Percentiles rank a stretch among this genome's conserved stretches.
Conservation (phyloP, 2,329 filamentous ascomycete genomes). For the Beauveria bassiana region DNA sequence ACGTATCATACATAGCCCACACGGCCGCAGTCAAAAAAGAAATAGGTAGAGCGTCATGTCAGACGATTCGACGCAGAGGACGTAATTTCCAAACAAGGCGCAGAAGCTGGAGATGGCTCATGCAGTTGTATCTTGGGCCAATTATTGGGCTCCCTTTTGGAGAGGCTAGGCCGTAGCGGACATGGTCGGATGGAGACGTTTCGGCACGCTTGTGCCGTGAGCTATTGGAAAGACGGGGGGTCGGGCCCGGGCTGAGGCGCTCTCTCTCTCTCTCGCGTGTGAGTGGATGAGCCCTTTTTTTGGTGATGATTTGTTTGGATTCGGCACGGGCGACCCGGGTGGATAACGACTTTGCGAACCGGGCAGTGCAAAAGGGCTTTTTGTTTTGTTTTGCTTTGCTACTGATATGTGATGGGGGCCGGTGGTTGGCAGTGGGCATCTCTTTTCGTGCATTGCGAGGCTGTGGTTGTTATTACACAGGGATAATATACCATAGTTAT, state of each 20-base stretch:
- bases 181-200: slow-evolving; percentile 5
- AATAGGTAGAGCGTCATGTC: too few relatives aligned
- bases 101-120: neutral
- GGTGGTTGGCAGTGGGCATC: neutral
- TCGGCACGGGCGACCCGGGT: slow-evolving; percentile 1
- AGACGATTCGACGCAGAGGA: neutral
- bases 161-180: neutral
- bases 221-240: neutral
- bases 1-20: neutral
- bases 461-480: too few relatives aligned
- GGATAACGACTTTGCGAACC: neutral
- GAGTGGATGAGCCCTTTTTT: neutral
- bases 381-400: neutral
- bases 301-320: neutral
- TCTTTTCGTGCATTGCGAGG: too few relatives aligned
- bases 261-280: neutral
- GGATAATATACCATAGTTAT: too few relatives aligned
- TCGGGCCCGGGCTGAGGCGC: neutral
- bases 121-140: neutral
- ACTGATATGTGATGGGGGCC: neutral
- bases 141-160: neutral
- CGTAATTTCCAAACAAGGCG: neutral
- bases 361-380: neutral
- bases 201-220: slow-evolving; percentile 9
- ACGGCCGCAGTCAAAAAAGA: too few relatives aligned